Evolutionary conservation across 2,329 filamentous ascomycete genomes (phyloP), one percentile per base, ranked within the genome.

Genomic region (Clonostachys chloroleuca): DNA sequence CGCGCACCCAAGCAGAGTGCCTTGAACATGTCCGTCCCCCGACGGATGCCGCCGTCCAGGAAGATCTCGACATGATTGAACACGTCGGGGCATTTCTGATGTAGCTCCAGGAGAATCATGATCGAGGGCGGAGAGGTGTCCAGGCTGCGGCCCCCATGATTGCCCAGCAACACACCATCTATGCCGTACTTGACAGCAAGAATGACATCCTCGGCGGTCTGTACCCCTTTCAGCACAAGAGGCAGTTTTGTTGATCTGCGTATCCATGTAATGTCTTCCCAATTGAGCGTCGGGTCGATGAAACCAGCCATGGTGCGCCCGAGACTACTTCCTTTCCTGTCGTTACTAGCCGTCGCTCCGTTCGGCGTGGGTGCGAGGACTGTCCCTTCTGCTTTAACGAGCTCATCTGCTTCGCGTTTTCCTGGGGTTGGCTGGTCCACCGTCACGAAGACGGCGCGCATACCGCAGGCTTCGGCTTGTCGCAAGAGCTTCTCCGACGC

Each of bases 11-110:
- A 64, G 45, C 81, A 84, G 8, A 87, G 56, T 0, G 81, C 83
- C 59, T 87, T 87, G 54, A 88, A 73, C 3, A 87, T 77, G 56
- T 88, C 84, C 0, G 81, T 80, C 0, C 84, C 84, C 16, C 83
- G 67, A n/a, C 74, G 72, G 24, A 89, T 73, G 0, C 85, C 84
- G 1, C 83, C 81, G 51, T 88, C 84, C 6, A 87, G 65, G 45
- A 77, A 80, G 1, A 87, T 75, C 55, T 86, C 59, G 12, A 86
- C 68, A 44, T 64, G 63, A 18, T 75, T 71, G 45, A 87, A 81
- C 1, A 87, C 70, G 46, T 78, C 69, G 0, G 83, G 83, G 39
- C 77, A 81, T 51, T 75, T 77, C 52, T 74, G 73, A 47, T 81
- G 81, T 49, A 87, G 69, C 63, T 88, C 83, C 1, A 87, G 62